Conservation (phyloP, 106 monocot genomes). For the Acorus gramineus region DNA sequence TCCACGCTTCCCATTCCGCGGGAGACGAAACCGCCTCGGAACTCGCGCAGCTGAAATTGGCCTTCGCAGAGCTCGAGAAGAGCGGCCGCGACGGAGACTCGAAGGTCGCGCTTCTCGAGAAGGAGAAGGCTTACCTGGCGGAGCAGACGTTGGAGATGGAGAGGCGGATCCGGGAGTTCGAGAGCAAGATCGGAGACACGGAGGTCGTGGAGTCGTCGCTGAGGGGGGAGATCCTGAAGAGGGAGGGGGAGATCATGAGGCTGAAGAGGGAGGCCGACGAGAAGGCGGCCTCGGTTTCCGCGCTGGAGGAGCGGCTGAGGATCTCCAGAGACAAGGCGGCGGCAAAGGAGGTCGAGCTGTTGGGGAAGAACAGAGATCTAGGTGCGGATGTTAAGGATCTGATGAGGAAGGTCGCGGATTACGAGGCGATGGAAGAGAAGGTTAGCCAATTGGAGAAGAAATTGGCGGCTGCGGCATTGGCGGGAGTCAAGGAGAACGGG, state of each 20-base stretch:
- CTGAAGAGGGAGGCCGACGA: not conserved
- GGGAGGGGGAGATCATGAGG: not conserved
- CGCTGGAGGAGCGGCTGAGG: constrained; percentile 1
- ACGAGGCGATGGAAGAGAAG: not conserved
- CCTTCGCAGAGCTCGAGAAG: not conserved
- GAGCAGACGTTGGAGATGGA: not conserved
- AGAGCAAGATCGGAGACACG: not conserved
- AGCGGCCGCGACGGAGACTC: not conserved
- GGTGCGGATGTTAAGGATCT: not conserved
- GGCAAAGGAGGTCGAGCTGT: not conserved
- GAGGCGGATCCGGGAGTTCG: not conserved
- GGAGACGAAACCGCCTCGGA: constrained; percentile 10
- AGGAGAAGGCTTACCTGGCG: not conserved
- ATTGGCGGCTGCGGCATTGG: not conserved
- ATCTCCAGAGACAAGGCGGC: not conserved
- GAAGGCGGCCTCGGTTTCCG: not conserved
- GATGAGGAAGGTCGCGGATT: not conserved
- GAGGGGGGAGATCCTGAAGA: not conserved
- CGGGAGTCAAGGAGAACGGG: not conserved
- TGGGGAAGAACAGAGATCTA: not conserved
- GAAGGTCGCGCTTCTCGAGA: not conserved
- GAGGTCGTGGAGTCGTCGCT: too few species aligned
- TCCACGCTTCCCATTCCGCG: constrained; percentile 9
- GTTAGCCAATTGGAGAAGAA: not conserved
- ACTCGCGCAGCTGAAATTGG: not conserved